Evolutionary conservation across 1,139 yeast genomes (phyloP).

Genomic region (Candida albicans): DNA sequence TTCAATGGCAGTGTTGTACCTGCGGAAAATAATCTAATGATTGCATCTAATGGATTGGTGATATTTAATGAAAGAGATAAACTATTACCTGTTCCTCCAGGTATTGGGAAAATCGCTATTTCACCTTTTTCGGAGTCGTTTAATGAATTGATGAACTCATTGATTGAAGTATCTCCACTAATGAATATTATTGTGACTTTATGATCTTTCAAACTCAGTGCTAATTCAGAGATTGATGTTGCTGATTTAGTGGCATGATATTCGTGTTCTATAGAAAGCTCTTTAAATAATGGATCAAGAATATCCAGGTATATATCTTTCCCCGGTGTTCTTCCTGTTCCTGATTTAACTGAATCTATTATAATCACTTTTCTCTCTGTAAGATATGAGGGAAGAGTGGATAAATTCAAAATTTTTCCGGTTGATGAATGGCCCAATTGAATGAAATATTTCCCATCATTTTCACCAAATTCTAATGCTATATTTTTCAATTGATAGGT

Average conservation of each 20-base stretch:
- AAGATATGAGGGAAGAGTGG: conserved; percentile 9
- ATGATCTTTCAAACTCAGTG: conserved; percentile 24
- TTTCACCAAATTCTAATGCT: background rate
- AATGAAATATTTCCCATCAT: background rate
- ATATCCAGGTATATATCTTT: conserved; percentile 44
- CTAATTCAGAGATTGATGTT: conserved; percentile 35
- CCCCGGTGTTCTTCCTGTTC: conserved; percentile 44
- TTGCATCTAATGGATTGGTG: conserved; percentile 33
- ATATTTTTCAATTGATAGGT: background rate
- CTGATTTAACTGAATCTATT: conserved; percentile 60
- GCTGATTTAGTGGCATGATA: conserved; percentile 42
- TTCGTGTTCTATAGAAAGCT: conserved; percentile 32
- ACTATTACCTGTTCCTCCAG: conserved; percentile 89
- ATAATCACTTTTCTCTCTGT: conserved; percentile 13
- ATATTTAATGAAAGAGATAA: conserved; percentile 63
- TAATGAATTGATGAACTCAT: conserved; percentile 68
- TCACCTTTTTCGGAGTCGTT: conserved; percentile 11
- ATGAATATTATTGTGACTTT: conserved; percentile 53
- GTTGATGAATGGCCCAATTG: background rate
- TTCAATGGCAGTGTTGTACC: conserved; percentile 40
- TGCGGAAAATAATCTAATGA: conserved; percentile 42
- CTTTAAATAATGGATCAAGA: conserved; percentile 45
- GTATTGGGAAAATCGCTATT: conserved; percentile 51
- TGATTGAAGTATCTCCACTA: conserved; percentile 85
- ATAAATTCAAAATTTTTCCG: background rate